A percentile compares a stretch with the other conserved stretches of the same genome.
phyloP scores from a whole-genome alignment of 768 basidiomycete species.

The Hericium coralloides region DNA sequence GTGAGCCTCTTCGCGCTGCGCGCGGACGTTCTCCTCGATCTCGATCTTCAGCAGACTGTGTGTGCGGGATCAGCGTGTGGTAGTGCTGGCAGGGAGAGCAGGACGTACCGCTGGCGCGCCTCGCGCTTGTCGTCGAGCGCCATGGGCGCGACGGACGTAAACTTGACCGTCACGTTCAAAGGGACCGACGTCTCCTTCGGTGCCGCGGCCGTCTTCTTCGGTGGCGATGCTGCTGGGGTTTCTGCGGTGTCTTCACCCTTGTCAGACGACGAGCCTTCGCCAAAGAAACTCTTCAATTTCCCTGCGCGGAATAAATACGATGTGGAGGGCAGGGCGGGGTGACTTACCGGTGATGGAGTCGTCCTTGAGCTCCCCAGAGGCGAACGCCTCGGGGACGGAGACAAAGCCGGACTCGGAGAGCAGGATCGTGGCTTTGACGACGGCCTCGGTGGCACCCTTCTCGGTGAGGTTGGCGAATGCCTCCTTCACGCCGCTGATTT shows the following conservation, averaged over 20 bases:
- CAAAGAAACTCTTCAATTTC: constrained; percentile 85
- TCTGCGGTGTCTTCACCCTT: constrained; percentile 24
- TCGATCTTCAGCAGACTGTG: constrained; percentile 73
- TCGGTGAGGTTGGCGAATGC: constrained; percentile 81
- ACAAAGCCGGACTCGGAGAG: constrained; percentile 86
- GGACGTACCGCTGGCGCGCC: constrained; percentile 61
- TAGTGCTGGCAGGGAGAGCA: neutral
- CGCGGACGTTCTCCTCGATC: constrained; percentile 64
- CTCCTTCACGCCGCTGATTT: constrained; percentile 63
- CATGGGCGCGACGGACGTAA: constrained; percentile 68
- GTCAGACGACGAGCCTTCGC: constrained; percentile 35
- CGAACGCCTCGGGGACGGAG: constrained; percentile 69
- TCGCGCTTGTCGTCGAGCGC: constrained; percentile 65
- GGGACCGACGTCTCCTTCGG: constrained; percentile 56
- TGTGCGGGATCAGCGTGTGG: neutral
- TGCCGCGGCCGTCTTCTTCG: constrained; percentile 7
- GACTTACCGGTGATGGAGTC: constrained; percentile 62
- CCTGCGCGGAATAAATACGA: constrained; percentile 31
- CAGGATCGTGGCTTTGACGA: constrained; percentile 76
- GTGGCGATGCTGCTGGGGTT: constrained; percentile 30
- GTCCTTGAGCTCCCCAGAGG: constrained; percentile 74
- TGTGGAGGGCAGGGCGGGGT: neutral
- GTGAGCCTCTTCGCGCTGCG: constrained; percentile 77
- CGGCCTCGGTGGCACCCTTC: constrained; percentile 68
- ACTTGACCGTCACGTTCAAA: constrained; percentile 53